phyloP scores from a whole-genome alignment of 2,329 filamentous ascomycete species.

The Zymoseptoria ardabiliae region DNA sequence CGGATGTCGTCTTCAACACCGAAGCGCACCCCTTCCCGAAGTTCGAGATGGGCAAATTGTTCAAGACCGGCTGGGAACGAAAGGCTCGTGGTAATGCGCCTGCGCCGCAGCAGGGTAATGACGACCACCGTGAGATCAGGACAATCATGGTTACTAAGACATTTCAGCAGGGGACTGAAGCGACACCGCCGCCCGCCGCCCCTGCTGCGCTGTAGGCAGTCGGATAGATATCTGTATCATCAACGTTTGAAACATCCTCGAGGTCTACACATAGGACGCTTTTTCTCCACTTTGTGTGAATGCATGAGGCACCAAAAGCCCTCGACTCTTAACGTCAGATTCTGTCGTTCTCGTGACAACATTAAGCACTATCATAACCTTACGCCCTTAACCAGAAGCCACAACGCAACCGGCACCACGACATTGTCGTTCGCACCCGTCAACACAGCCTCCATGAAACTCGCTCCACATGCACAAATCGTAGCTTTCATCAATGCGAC shows the following conservation, averaged over 20 bases:
- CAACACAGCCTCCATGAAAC: constrained; percentile 87
- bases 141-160: constrained; percentile 19
- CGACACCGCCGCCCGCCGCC: neutral
- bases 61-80: constrained; percentile 74
- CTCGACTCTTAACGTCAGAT: neutral
- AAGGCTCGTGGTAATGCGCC: constrained; percentile 37
- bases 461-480: constrained; percentile 70
- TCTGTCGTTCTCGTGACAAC: neutral
- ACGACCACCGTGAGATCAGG: constrained; percentile 9
- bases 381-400: constrained; percentile 80
- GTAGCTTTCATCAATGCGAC: constrained; percentile 50
- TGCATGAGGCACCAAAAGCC: too few species aligned
- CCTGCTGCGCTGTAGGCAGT: neutral
- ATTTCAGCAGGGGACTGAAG: constrained; percentile 4
- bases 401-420: constrained; percentile 85
- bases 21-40: constrained; percentile 86
- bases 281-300: too few species aligned
- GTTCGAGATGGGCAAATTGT: constrained; percentile 71
- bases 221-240: neutral
- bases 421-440: constrained; percentile 99
- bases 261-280: neutral
- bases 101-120: constrained; percentile 4
- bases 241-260: neutral
- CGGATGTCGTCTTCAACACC: constrained; percentile 88
- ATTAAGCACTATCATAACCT: constrained; percentile 39